These are phyloP conservation scores for Phytophthora hybrid DNA, from an alignment of 352 stramenopile genomes.

Conservation along the genomic window DNA sequence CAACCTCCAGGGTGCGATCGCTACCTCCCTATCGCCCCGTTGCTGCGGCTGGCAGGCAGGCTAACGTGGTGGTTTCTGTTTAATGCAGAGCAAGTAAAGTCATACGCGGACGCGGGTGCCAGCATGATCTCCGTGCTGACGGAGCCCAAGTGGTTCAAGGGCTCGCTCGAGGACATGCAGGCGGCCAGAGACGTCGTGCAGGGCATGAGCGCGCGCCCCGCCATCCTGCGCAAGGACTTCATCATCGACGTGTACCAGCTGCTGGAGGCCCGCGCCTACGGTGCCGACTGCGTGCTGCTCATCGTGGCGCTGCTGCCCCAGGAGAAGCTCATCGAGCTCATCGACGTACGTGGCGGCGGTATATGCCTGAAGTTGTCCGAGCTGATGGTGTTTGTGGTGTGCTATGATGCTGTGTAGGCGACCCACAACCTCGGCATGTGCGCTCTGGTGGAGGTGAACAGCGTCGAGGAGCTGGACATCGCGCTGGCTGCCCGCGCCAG, in stretches of 20 bases:
- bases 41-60: not conserved
- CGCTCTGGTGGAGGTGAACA: conserved; percentile 98
- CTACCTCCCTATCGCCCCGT: not conserved
- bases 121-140: conserved; percentile 98
- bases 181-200: conserved; percentile 60
- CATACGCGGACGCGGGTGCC: conserved; percentile 94
- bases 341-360: conserved; percentile 50
- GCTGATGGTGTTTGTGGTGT: not conserved
- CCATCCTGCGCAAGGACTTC: conserved; percentile 95
- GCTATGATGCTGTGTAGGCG: conserved; percentile 48
- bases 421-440: conserved; percentile 94
- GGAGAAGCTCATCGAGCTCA: conserved; percentile 62
- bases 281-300: conserved; percentile 97
- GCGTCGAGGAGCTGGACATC: conserved; percentile 94
- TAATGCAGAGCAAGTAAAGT: conserved; percentile 85
- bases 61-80: conserved; percentile 22
- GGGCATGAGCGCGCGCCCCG: conserved; percentile 56
- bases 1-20: conserved; percentile 66
- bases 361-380: not conserved
- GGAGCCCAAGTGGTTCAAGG: conserved; percentile 98
- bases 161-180: conserved; percentile 91
- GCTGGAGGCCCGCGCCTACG: conserved; percentile 94
- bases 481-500: conserved; percentile 91
- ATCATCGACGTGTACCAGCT: conserved; percentile 95
- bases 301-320: conserved; percentile 95